These are phyloP conservation scores for Leucocoprinus sp. DNA, from an alignment of 768 basidiomycete genomes.

Conservation along the genomic window DNA sequence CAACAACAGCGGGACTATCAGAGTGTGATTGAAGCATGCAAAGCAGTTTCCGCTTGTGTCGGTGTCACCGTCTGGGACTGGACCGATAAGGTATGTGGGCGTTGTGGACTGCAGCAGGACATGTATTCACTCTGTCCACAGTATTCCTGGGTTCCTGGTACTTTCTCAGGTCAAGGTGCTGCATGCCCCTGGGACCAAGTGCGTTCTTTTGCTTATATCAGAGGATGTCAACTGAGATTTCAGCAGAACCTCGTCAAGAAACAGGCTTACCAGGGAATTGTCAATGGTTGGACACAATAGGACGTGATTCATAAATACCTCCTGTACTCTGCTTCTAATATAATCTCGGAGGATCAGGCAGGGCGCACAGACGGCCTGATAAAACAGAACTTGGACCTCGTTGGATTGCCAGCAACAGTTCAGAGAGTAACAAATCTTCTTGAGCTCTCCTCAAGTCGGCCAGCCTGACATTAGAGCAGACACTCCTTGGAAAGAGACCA, in stretches of 20 bases:
- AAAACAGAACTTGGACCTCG: too few relatives aligned
- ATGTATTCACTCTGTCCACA: slow-evolving; percentile 1
- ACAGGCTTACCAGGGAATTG: slow-evolving; percentile 16
- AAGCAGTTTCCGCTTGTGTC: slow-evolving; percentile 30
- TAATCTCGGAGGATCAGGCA: too few relatives aligned
- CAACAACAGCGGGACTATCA: slow-evolving; percentile 52
- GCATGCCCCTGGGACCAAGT: slow-evolving; percentile 31
- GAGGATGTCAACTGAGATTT: background rate
- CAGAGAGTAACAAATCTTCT: too few relatives aligned
- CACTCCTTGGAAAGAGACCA: too few relatives aligned
- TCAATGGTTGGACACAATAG: slow-evolving; percentile 5
- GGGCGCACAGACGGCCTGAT: too few relatives aligned
- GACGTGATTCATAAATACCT: background rate
- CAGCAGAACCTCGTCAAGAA: slow-evolving; percentile 15
- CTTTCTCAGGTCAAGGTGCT: slow-evolving; percentile 30
- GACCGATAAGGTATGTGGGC: slow-evolving; percentile 27
- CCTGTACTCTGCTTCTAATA: too few relatives aligned
- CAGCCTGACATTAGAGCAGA: too few relatives aligned
- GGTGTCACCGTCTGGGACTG: slow-evolving; percentile 38
- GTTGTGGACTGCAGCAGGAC: background rate
- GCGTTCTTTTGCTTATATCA: slow-evolving; percentile 9
- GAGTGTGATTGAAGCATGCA: slow-evolving; percentile 44
- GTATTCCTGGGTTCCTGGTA: slow-evolving; percentile 34
- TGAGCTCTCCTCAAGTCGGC: too few relatives aligned
- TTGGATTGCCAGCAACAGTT: too few relatives aligned